A percentile compares a stretch with the other conserved stretches of the same genome.
These are phyloP conservation scores for Aspergillus calidoustus DNA, from an alignment of 2,329 filamentous ascomycete species.

Conservation along the genomic window DNA sequence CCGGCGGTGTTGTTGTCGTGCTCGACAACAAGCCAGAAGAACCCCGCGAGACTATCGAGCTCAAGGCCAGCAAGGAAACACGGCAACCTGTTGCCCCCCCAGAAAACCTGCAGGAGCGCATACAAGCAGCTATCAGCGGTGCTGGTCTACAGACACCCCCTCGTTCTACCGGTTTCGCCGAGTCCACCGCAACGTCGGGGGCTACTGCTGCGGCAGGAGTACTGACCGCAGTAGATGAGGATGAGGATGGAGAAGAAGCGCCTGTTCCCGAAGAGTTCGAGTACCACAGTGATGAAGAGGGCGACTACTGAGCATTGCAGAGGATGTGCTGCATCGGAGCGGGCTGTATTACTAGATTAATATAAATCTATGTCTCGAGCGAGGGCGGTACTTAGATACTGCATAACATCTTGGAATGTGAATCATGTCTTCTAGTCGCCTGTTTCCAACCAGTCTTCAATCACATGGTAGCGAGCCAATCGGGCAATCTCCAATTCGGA, in stretches of 20 bases:
- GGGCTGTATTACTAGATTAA: constrained; percentile 46
- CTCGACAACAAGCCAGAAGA: constrained; percentile 81
- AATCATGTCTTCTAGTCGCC: neutral
- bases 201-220: constrained; percentile 78
- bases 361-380: constrained; percentile 36
- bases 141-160: constrained; percentile 40
- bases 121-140: constrained; percentile 45
- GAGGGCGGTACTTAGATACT: constrained; percentile 17
- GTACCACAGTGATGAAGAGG: constrained; percentile 50
- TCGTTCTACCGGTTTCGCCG: constrained; percentile 32
- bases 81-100: constrained; percentile 47
- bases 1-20: constrained; percentile 90
- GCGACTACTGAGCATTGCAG: constrained; percentile 23
- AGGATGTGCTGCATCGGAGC: constrained; percentile 25
- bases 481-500: neutral
- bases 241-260: constrained; percentile 55
- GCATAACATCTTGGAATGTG: constrained; percentile 20
- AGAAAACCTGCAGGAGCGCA: constrained; percentile 49
- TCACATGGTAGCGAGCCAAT: constrained; percentile 12
- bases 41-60: constrained; percentile 79
- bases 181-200: constrained; percentile 45
- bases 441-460: neutral
- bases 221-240: constrained; percentile 83
- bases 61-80: constrained; percentile 80
- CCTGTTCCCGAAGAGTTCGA: constrained; percentile 53